Conservation (phyloP, 768 basidiomycete species). For the Lentinus tigrinus region DNA sequence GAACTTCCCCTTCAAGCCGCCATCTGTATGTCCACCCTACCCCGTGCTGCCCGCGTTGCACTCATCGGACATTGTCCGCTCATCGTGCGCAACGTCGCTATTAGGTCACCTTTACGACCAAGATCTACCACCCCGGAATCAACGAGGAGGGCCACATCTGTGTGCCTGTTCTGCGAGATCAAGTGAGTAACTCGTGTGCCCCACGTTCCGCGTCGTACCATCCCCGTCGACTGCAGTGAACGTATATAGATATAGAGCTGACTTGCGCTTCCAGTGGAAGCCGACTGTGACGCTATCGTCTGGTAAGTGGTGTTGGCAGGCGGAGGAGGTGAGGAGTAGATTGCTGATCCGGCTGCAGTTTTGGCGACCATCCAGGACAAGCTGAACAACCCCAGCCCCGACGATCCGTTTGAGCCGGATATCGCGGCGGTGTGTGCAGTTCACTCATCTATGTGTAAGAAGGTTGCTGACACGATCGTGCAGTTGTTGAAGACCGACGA, state of each 20-base stretch:
- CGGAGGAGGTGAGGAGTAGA: background rate
- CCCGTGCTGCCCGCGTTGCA: background rate
- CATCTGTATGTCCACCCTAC: conserved; percentile 47
- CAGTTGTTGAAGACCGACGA: conserved; percentile 79
- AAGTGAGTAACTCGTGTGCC: conserved; percentile 46
- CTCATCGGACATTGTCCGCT: background rate
- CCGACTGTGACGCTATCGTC: conserved; percentile 73
- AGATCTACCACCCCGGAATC: conserved; percentile 89
- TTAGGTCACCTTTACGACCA: conserved; percentile 81
- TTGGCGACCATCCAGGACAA: conserved; percentile 79
- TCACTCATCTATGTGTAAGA: background rate
- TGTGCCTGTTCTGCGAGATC: conserved; percentile 79
- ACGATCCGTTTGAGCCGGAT: conserved; percentile 87
- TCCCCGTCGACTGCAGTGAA: background rate
- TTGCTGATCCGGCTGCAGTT: conserved; percentile 42
- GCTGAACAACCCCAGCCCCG: conserved; percentile 82
- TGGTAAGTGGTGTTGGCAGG: conserved; percentile 39
- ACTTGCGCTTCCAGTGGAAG: conserved; percentile 62
- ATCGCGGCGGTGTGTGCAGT: conserved; percentile 67
- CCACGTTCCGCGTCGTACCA: background rate
- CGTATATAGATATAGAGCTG: background rate
- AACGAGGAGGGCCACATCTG: conserved; percentile 88
- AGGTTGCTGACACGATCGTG: background rate
- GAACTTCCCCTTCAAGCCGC: conserved; percentile 89
- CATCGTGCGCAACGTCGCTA: background rate